These are phyloP conservation scores for Yamadazyma philogaea DNA, from an alignment of 805 yeast species.

Conservation along the genomic window DNA sequence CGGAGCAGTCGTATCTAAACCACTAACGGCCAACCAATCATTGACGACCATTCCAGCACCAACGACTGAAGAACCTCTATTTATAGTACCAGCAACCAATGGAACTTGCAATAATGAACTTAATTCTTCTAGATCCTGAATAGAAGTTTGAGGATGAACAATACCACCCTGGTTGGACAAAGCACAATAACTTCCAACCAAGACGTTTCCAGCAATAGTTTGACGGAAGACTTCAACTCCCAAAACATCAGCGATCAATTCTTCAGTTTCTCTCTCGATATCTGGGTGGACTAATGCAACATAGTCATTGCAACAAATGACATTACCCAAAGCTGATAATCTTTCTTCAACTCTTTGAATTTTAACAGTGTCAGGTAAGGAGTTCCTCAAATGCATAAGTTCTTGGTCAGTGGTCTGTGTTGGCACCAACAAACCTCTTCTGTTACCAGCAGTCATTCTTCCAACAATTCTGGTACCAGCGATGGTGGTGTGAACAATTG, in stretches of 20 bases:
- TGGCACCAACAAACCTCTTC: conserved; percentile 95
- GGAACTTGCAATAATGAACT: conserved; percentile 95
- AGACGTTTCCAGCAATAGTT: conserved; percentile 96
- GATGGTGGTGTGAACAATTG: conserved; percentile 94
- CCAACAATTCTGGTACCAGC: conserved; percentile 98
- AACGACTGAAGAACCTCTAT: conserved; percentile 95
- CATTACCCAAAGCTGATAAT: conserved; percentile 94
- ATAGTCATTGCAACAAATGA: conserved; percentile 96
- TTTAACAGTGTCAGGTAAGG: conserved; percentile 91
- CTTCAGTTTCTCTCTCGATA: conserved; percentile 98
- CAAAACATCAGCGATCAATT: conserved; percentile 92
- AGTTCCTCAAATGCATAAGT: conserved; percentile 93
- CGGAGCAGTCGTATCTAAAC: conserved; percentile 97
- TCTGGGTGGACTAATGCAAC: conserved; percentile 99
- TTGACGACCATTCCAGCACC: conserved; percentile 99
- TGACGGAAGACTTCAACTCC: conserved; percentile 99
- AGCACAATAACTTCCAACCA: conserved; percentile 95
- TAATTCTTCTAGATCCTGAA: conserved; percentile 97
- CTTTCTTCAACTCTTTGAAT: conserved; percentile 98
- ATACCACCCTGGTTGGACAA: conserved; percentile 96
- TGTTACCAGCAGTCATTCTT: conserved; percentile 97
- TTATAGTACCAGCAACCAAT: conserved; percentile 96
- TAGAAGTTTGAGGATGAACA: conserved; percentile 95
- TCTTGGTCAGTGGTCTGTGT: conserved; percentile 98
- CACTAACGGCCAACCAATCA: conserved; percentile 97